These are phyloP conservation scores for Auxenochlorella protothecoides DNA, from an alignment of 139 green algal species.

Conservation along the genomic window DNA sequence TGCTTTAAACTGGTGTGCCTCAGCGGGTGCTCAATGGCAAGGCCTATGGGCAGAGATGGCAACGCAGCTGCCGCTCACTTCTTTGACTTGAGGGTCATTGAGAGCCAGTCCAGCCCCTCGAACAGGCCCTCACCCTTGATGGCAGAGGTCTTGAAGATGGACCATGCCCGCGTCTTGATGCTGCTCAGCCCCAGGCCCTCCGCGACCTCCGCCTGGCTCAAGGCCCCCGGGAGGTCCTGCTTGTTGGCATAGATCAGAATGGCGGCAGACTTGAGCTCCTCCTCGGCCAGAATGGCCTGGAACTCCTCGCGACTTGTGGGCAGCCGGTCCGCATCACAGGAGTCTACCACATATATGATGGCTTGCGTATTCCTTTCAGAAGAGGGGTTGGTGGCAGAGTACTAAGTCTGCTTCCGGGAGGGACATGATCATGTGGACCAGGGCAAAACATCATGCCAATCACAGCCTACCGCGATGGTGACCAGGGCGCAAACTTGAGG, in stretches of 20 bases:
- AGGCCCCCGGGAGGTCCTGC: constrained; percentile 86
- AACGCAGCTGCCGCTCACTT: neutral
- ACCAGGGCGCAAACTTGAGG: too few relatives aligned
- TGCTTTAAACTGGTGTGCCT: too few relatives aligned
- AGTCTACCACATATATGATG: constrained; percentile 99
- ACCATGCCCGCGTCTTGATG: constrained; percentile 90
- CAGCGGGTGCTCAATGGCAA: too few relatives aligned
- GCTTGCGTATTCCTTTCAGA: constrained; percentile 52
- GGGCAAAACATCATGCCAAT: too few relatives aligned
- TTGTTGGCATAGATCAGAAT: constrained; percentile 99
- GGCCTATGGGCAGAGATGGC: too few relatives aligned
- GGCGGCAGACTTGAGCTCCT: constrained; percentile 88
- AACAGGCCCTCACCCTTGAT: constrained; percentile 93
- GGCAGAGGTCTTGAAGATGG: constrained; percentile 93
- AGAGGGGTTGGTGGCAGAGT: neutral
- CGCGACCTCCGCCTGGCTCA: constrained; percentile 82
- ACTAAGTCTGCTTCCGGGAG: too few relatives aligned
- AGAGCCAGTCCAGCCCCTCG: constrained; percentile 92
- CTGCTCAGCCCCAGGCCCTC: constrained; percentile 81
- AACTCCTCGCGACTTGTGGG: constrained; percentile 81
- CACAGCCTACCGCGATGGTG: too few relatives aligned
- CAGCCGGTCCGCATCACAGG: constrained; percentile 85
- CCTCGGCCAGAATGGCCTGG: constrained; percentile 87
- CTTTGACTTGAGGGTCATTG: constrained; percentile 46
- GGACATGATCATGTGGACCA: too few relatives aligned